These are phyloP conservation scores for Phytophthora agathidicida DNA, from an alignment of 352 stramenopile genomes.

Conservation along the genomic window DNA sequence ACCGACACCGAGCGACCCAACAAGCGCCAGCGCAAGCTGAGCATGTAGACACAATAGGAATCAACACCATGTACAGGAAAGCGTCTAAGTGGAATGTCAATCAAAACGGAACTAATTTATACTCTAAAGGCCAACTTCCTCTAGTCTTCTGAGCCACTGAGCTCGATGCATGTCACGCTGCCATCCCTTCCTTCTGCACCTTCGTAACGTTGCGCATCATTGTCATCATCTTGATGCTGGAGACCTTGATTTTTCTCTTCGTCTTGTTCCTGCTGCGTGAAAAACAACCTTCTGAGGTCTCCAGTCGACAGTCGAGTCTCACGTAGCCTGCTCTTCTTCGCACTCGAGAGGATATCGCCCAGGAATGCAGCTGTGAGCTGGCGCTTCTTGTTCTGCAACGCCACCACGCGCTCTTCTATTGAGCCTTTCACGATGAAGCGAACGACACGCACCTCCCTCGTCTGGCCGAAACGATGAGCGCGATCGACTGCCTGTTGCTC, in stretches of 20 bases:
- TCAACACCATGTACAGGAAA: conserved; percentile 33
- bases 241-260: conserved; percentile 19
- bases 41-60: conserved; percentile 36
- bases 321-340: conserved; percentile 30
- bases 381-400: conserved; percentile 88
- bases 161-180: conserved; percentile 40
- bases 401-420: conserved; percentile 91
- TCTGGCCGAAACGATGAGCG: conserved; percentile 88
- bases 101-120: conserved; percentile 39
- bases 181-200: conserved; percentile 18
- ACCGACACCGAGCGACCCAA: conserved; percentile 22
- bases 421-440: conserved; percentile 88
- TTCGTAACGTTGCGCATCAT: not conserved
- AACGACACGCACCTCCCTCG: conserved; percentile 71
- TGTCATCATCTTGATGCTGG: not conserved
- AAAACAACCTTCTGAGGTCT: conserved; percentile 60
- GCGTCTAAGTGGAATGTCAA: conserved; percentile 13
- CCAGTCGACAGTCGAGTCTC: conserved; percentile 43
- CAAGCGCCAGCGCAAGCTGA: conserved; percentile 39
- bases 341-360: conserved; percentile 27
- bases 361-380: conserved; percentile 80
- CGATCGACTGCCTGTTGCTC: conserved; percentile 91
- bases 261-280: conserved; percentile 37
- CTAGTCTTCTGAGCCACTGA: conserved; percentile 26
- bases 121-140: conserved; percentile 12